These are phyloP conservation scores for Fusarium miscanthi DNA, from an alignment of 2,329 filamentous ascomycete genomes.

Conservation along the genomic window DNA sequence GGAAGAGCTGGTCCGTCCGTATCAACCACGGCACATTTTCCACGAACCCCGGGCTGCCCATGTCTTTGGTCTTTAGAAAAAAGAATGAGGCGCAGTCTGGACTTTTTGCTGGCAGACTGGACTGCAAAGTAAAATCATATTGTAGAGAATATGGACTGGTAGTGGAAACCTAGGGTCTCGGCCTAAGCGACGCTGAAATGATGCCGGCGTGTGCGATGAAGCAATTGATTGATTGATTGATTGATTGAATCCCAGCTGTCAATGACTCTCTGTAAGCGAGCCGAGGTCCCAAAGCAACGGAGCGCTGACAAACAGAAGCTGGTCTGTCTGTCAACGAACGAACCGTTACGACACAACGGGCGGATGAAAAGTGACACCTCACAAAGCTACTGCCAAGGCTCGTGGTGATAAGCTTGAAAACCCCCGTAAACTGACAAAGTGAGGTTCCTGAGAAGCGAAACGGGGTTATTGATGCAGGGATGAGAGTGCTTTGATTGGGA, in stretches of 20 bases:
- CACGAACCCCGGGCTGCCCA: conserved; percentile 26
- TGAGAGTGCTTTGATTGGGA: conserved; percentile 20
- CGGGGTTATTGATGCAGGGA: conserved; percentile 18
- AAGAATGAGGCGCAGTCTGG: conserved; percentile 27
- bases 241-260: conserved; percentile 5
- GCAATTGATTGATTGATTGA: not conserved
- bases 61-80: conserved; percentile 11
- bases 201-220: not conserved
- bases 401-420: conserved; percentile 13
- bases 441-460: conserved; percentile 6
- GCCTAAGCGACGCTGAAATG: conserved; percentile 7
- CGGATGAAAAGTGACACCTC: conserved; percentile 24
- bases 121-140: not conserved
- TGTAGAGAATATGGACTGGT: not conserved
- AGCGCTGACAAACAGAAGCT: conserved; percentile 15
- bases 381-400: conserved; percentile 11
- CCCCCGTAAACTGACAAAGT: not conserved
- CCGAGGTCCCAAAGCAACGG: conserved; percentile 16
- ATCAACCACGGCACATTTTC: not conserved
- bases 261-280: conserved; percentile 5
- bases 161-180: not conserved
- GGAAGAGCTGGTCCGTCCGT: conserved; percentile 37
- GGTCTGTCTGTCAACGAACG: not conserved
- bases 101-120: conserved; percentile 5
- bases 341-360: conserved; percentile 8